Evolutionary conservation across 2,329 filamentous ascomycete species (phyloP), one percentile per base, ranked within the genome.

Genomic region (Apiospora marii): DNA sequence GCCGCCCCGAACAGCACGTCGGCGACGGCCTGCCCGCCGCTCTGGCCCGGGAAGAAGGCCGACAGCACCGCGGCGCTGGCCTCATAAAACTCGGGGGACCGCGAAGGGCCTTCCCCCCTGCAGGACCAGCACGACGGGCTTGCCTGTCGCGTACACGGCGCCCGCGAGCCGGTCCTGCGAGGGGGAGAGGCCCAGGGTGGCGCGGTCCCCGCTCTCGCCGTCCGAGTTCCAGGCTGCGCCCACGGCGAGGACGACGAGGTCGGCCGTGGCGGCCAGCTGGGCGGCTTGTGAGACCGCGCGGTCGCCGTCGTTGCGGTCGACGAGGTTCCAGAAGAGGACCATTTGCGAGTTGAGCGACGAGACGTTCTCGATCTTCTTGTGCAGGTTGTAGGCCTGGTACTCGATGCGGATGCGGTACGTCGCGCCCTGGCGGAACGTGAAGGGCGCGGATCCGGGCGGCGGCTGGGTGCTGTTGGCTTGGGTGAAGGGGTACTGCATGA

Each of bases 171-270:
- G 64, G 14, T 83, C 83, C 73, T 86, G 84, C 64, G 80, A 81
- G 3, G 79, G 75, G 3, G 81, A 76, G 1, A 86, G 78, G 4
- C 78, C 78, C 0, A 86, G 76, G 0, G 81, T 83, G 3, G 80
- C 82, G 19, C 84, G 77, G 64, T 85, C 84, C 19, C 82, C 84
- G 68, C 77, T 79, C 76, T 86, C 84, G 51, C 83, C 84, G 71
- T 86, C 84, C 71, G 82, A 84, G 73, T 84, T 84, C 84, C 84
- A 86, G n/a, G 80, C 81, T 4, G 82, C 83, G 2, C 84, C 84
- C 0, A 84, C 77, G 0, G 83, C 79, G 14, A 86, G 79, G 16
- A 86, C 72, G 4, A 85, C 78, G 1, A 84, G 37, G 71, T 85
- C 83, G 2, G 84, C 79, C 3, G 79, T 76, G 12, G 75, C 72